Evolutionary conservation across 1,284 basidiomycete genomes (phyloP).

Genomic region (Moniliophthora roreri): DNA sequence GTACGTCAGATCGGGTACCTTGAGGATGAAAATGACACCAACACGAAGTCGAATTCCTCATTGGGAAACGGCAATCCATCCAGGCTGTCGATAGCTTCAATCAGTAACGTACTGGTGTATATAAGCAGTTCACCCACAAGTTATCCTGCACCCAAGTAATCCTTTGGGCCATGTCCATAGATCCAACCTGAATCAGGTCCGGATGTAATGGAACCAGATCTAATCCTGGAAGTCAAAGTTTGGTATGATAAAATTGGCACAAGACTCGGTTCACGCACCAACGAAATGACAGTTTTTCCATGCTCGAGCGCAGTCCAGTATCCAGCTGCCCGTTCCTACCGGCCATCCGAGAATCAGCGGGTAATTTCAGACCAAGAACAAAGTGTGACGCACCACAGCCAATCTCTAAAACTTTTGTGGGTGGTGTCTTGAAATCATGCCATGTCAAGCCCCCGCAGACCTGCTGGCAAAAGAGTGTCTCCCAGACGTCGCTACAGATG

Average conservation of each 20-base stretch:
- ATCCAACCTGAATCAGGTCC: conserved; percentile 53
- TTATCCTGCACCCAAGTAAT: conserved; percentile 71
- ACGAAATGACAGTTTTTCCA: conserved; percentile 67
- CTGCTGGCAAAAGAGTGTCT: conserved; percentile 52
- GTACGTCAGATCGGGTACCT: conserved; percentile 2
- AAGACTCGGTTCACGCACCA: conserved; percentile 35
- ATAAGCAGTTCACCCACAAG: conserved; percentile 48
- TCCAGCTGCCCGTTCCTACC: conserved; percentile 65
- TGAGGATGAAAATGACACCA: conserved; percentile 24
- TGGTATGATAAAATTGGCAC: background rate
- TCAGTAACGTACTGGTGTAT: no score
- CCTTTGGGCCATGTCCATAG: conserved; percentile 52
- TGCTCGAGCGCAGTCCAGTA: conserved; percentile 54
- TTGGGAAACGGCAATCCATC: conserved; percentile 66
- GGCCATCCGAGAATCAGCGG: conserved; percentile 4
- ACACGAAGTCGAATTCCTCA: conserved; percentile 75
- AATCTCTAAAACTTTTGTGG: conserved; percentile 65
- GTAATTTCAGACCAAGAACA: background rate
- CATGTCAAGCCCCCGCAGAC: conserved; percentile 57
- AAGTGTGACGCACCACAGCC: conserved; percentile 55
- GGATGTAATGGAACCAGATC: conserved; percentile 71
- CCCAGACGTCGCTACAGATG: conserved; percentile 64
- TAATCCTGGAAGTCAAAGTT: conserved; percentile 36
- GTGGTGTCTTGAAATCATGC: conserved; percentile 59
- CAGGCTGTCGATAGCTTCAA: no score